Evolutionary conservation across 257 asterid genomes (phyloP), one percentile per base, ranked within the genome.

Genomic region (Solanum clarkiae): DNA sequence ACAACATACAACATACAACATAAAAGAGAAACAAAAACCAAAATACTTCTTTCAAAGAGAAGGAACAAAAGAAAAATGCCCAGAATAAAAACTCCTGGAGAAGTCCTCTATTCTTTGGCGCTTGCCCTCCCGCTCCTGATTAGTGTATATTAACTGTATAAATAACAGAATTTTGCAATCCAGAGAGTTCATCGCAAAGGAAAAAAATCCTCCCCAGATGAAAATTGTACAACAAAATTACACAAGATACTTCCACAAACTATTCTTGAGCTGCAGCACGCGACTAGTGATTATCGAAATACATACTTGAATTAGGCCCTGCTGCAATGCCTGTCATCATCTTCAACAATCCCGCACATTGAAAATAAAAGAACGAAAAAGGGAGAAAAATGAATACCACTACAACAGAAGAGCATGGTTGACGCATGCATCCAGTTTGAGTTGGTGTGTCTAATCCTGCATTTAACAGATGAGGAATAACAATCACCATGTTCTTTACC

Each of bases 281-380:
- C 77, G 47, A 75, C 82, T 59, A 57, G 71, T 82, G 86, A 80
- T 86, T 79, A 86, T 85, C 53, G 47, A 88, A 70, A 79, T 51
- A 53, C 89, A 91, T 91, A 88, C 85, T 92, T 88, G 87, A 88
- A 89, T 88, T 87, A 90, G 92, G 90, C 75, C 86, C 87, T 51
- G 88, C 91, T 91, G 88, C 91, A 88, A 87, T 80, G 74, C 88
- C 90, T 62, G 42, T n/a, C 81, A 72, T 81, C 68, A 82, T 53
- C 82, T 88, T 88, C 60, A 80, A 85, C n/a, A 57, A 68, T 86
- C 83, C 79, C 86, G 92, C 87, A 84, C 84, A 88, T 75, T 83
- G 86, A 87, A 86, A 83, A 86, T 56, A 57, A 4, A 56, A 71
- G 69, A 77, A 45, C 26, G 47, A 85, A 82, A 42, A 84, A 29